Conservation (phyloP, 2,329 filamentous ascomycete species). For the Aspergillus bombycis region DNA sequence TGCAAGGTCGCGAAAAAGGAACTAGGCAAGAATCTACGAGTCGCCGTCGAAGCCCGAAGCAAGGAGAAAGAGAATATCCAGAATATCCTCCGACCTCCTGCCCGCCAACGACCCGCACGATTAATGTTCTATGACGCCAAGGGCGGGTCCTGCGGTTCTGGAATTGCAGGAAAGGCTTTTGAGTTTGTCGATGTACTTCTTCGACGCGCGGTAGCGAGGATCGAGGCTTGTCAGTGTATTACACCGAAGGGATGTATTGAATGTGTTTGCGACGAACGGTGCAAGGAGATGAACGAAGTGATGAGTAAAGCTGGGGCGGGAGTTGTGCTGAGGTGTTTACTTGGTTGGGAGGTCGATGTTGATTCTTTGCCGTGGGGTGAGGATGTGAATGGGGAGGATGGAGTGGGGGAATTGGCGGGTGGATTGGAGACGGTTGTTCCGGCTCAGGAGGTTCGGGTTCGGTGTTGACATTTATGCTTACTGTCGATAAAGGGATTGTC, state of each 20-base stretch:
- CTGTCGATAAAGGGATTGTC: not conserved
- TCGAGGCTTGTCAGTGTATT: constrained; percentile 75
- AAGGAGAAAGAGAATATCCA: constrained; percentile 16
- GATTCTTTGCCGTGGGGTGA: constrained; percentile 85
- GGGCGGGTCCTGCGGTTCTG: constrained; percentile 78
- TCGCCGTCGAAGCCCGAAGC: constrained; percentile 19
- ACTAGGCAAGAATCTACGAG: constrained; percentile 64
- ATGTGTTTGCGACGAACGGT: constrained; percentile 83
- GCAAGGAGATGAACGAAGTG: constrained; percentile 84
- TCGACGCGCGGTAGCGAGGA: constrained; percentile 71
- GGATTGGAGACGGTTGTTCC: constrained; percentile 82
- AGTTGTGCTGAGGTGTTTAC: constrained; percentile 75
- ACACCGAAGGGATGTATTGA: constrained; percentile 75
- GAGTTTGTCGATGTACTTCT: constrained; percentile 85
- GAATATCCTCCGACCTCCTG: constrained; percentile 35
- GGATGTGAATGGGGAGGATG: constrained; percentile 76
- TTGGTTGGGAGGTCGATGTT: constrained; percentile 78
- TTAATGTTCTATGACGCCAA: constrained; percentile 96
- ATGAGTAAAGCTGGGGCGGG: constrained; percentile 89
- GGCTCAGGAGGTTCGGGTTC: constrained; percentile 47
- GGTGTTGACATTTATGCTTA: not conserved
- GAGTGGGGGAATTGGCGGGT: constrained; percentile 65
- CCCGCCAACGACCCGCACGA: constrained; percentile 79
- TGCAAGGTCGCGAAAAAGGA: constrained; percentile 91
- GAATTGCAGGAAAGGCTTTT: constrained; percentile 90